These are phyloP conservation scores for Waltiozyma sp. DNA, from an alignment of 1,139 yeast genomes.

Conservation along the genomic window DNA sequence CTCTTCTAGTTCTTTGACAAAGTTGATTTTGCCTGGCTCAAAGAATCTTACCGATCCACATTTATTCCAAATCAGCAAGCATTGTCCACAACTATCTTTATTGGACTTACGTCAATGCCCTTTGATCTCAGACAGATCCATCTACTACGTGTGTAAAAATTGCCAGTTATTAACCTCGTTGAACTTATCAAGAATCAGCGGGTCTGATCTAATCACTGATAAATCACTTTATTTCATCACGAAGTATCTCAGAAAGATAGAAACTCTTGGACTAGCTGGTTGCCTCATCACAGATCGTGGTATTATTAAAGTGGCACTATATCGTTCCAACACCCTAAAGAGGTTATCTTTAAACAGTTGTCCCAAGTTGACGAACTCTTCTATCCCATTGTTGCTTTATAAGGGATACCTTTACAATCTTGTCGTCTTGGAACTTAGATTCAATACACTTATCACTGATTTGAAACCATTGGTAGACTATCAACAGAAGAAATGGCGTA, in stretches of 20 bases:
- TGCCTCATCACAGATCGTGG: conserved; percentile 67
- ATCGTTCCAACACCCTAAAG: conserved; percentile 44
- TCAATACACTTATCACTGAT: conserved; percentile 44
- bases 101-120: conserved; percentile 85
- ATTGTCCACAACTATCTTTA: conserved; percentile 48
- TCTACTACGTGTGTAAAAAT: conserved; percentile 48
- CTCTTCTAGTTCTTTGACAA: conserved; percentile 35
- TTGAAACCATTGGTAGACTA: conserved; percentile 58
- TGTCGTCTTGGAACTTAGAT: conserved; percentile 69
- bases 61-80: conserved; percentile 37
- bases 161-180: conserved; percentile 47
- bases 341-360: conserved; percentile 77
- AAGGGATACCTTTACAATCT: conserved; percentile 45
- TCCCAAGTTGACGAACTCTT: conserved; percentile 47
- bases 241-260: conserved; percentile 33
- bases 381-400: conserved; percentile 53
- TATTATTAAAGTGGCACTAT: conserved; percentile 68
- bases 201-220: conserved; percentile 64
- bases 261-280: conserved; percentile 84
- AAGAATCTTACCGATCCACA: conserved; percentile 50
- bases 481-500: conserved; percentile 44
- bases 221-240: conserved; percentile 48
- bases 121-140: conserved; percentile 61
- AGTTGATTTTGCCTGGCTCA: conserved; percentile 68
- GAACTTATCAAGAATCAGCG: conserved; percentile 72